phyloP scores from a whole-genome alignment of 345 rosid genomes.

The Camelina laxa region DNA sequence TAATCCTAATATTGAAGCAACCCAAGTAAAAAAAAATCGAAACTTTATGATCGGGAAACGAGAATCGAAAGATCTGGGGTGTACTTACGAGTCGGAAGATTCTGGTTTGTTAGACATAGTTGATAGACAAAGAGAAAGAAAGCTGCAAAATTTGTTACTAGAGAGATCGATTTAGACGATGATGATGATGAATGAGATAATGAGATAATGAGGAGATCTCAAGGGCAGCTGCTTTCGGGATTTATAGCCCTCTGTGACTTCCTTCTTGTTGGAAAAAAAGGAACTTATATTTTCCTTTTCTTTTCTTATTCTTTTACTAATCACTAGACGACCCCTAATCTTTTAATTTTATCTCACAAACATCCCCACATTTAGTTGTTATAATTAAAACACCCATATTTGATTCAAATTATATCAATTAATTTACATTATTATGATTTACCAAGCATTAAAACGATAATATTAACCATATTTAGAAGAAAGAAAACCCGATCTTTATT shows the following conservation, averaged over 20 bases:
- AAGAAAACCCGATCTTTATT: neutral
- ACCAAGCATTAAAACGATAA: neutral
- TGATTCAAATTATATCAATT: neutral
- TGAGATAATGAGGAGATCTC: conserved; percentile 27
- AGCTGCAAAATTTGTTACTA: neutral
- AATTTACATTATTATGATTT: neutral
- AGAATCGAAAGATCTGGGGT: conserved; percentile 50
- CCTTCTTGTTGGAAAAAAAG: conserved; percentile 63
- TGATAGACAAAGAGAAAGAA: conserved; percentile 17
- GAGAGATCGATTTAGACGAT: conserved; percentile 24
- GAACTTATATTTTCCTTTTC: neutral
- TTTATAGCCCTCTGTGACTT: conserved; percentile 35
- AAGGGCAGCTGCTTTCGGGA: neutral
- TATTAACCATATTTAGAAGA: too few relatives aligned
- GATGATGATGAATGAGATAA: conserved; percentile 15
- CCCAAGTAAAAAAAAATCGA: neutral
- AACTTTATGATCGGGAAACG: neutral
- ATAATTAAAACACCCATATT: neutral
- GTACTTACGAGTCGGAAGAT: conserved; percentile 83
- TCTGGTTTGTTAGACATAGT: conserved; percentile 78
- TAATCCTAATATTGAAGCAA: neutral
- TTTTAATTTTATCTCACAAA: neutral
- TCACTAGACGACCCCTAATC: neutral
- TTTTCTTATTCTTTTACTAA: neutral
- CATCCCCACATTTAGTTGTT: neutral